Evolutionary conservation across 2,329 filamentous ascomycete species (phyloP), one percentile per base, ranked within the genome.

Genomic region (Fusarium sp.): DNA sequence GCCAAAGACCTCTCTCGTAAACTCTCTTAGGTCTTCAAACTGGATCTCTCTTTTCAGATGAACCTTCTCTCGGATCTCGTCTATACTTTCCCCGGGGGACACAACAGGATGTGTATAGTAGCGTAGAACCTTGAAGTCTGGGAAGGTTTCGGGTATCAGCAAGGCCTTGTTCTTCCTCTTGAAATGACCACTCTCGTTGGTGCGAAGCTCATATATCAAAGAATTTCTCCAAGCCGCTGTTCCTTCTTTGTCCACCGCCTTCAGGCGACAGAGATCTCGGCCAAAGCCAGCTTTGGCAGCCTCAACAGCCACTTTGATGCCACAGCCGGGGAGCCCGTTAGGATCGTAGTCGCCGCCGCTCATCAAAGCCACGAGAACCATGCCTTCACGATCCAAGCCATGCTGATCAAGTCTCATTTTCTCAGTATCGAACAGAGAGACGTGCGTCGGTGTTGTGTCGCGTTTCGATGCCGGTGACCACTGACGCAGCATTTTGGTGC

Each of bases 341-440:
- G 95, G 93, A 1, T 95, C 86, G 76, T 99, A 99, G 81, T 99
- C 96, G 11, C 96, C 96, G 11, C 96, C 96, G 75, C 95, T 98
- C 88, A 99, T 94, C 69, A 99, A 84, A 2, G 96, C 96, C 25
- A 98, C 92, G 18, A 99, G 84, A 27, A 98, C 92, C 95, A 99
- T 97, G 1, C 94, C 95, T 70, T 96, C 91, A 25, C 92, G 87
- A 77, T 95, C 93, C 49, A 98, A 84, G 0, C 92, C 92, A 3
- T 87, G 85, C 3, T 84, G 63, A 62, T 83, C 76, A n/a, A 83
- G 77, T 18, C 78, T 73, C 54, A 90, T 88, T 41, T 87, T 84
- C 16, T 86, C 81, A 0, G 89, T 88, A 63, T 94, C 89, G 79
- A 97, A 97, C 52, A 97, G 84, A 46, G 92, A 93, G 59, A 98